Base-by-base conservation (phyloP, 129 eudicot species). In the Lonicera japonica region DNA sequence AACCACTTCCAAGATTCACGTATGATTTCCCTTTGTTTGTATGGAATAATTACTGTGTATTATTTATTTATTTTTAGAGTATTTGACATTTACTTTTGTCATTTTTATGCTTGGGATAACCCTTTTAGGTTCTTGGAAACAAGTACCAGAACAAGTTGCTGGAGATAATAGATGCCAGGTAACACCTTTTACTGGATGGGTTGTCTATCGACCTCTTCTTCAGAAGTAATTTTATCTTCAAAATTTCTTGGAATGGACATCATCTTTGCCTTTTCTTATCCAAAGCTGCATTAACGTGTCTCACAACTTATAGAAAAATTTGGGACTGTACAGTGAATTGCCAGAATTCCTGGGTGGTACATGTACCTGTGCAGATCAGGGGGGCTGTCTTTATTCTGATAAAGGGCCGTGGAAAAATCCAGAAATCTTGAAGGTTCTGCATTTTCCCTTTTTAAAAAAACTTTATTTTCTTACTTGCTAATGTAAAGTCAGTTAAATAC, bases 351-450 rank as follows among this genome's bases (percentile, higher is more conserved):
- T 90, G 56, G 97, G 97, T 25, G 97, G 97, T 53, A 74, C 74
- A 36, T 90, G 97, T 67, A 79, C 89, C 7, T 90, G 97, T 81
- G 87, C 82, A 8, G 97, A 86, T 62, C 82, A 75, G 73, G 97
- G 97, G 12, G 97, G 97, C 6, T 90, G 97, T 76, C 83, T 90
- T 61, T 84, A 69, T 50, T 90, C 97, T 65, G 97, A 90, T 56
- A 90, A 86, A 80, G 97, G 97, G 51, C 97, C 97, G 21, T 90
- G 97, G 97, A 83, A 84, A 71, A 79, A 86, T 68, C 95, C 95
- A 24, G 95, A 84, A 46, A 83, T 85, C 54, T 56, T 89, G 72
- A 85, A 80, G 96, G 94, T 82, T 75, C 68, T 74, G 16, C 25
- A 16, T 45, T 18, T 11, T 10, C 50, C 16, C 0, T 11, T 18